These are phyloP conservation scores for Stenocarpella maydis DNA, from an alignment of 2,329 filamentous ascomycete species.

Conservation along the genomic window DNA sequence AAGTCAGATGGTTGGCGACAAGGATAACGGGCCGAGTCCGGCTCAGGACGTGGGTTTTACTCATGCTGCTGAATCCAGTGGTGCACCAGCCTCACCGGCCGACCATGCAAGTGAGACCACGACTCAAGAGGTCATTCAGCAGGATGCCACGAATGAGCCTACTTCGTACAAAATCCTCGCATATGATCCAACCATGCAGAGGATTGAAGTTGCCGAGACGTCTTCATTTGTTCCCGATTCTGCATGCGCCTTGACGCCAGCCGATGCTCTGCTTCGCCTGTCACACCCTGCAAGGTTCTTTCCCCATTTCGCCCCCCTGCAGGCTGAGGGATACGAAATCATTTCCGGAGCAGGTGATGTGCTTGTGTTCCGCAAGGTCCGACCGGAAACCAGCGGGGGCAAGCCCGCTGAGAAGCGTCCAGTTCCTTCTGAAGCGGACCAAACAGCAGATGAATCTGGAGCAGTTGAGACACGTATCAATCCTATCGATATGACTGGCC, in stretches of 20 bases:
- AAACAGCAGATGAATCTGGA: not conserved
- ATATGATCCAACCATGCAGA: slow-evolving; percentile 67
- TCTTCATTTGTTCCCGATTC: slow-evolving; percentile 60
- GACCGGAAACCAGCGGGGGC: slow-evolving; percentile 35
- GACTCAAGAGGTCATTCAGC: not conserved
- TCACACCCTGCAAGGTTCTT: slow-evolving; percentile 72
- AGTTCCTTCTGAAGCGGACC: slow-evolving; percentile 15
- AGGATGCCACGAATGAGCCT: slow-evolving; percentile 28
- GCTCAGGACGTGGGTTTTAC: slow-evolving; percentile 59
- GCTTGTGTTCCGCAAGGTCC: slow-evolving; percentile 71
- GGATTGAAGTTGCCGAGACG: slow-evolving; percentile 67
- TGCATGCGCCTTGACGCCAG: slow-evolving; percentile 61
- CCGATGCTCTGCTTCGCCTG: slow-evolving; percentile 67
- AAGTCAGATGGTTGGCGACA: slow-evolving; percentile 40
- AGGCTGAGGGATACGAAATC: slow-evolving; percentile 71
- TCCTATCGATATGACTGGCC: slow-evolving; percentile 66
- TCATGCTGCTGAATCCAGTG: slow-evolving; percentile 54
- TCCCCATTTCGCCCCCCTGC: slow-evolving; percentile 66
- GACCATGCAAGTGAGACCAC: slow-evolving; percentile 32
- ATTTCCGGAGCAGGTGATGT: slow-evolving; percentile 69
- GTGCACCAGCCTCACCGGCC: slow-evolving; percentile 41
- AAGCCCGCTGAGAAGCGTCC: slow-evolving; percentile 33
- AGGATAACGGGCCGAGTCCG: slow-evolving; percentile 53
- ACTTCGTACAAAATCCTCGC: slow-evolving; percentile 71
- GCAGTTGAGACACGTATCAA: slow-evolving; percentile 51